Base-by-base conservation (phyloP, 345 rosid genomes). In the Acer campestre region DNA sequence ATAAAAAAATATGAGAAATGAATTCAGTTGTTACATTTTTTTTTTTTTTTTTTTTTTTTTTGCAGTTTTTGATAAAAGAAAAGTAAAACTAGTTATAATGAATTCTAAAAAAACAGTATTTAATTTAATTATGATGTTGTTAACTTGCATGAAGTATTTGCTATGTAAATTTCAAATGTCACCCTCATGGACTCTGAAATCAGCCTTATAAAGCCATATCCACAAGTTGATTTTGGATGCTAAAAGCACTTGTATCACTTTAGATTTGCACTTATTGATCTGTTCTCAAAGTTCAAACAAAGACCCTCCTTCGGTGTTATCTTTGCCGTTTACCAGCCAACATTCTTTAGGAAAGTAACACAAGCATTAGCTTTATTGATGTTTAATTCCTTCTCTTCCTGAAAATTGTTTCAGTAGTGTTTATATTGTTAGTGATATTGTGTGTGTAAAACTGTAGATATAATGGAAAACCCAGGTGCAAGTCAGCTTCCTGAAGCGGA, bases 401-500 rank as follows among this genome's bases (percentile, higher is more conserved):
- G 46, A 42, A 42, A 49, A 13, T 49, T 0, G 55, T 49, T 49
- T 14, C 55, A n/a, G 62, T 58, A n/a, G 62, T 22, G n/a, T 38
- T 20, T 48, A 18, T 13, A 27, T 67, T 20, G 70, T n/a, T 59
- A 22, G 11, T 74, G 48, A 29, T 49, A 64, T n/a, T 64, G 29
- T 63, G 8, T 13, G n/a, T 38, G n/a, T 75, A 51, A 20, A 62
- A 77, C 71, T 77, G 66, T 77, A 82, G 82, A 76, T 74, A 56
- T 68, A 78, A 93, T 93, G 98, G 94, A 90, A 84, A 86, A 80
- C 73, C 75, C 82, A 51, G 86, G 75, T 51, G 87, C 90, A 70
- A 87, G 86, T 82, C 88, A 88, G 84, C 97, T 95, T 62, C 99
- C 99, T 35, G 97, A 92, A 83, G 99, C 88, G 64, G 97, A 92